Base-by-base conservation (phyloP, 306 rosid genomes). In the Luffa acutangula region DNA sequence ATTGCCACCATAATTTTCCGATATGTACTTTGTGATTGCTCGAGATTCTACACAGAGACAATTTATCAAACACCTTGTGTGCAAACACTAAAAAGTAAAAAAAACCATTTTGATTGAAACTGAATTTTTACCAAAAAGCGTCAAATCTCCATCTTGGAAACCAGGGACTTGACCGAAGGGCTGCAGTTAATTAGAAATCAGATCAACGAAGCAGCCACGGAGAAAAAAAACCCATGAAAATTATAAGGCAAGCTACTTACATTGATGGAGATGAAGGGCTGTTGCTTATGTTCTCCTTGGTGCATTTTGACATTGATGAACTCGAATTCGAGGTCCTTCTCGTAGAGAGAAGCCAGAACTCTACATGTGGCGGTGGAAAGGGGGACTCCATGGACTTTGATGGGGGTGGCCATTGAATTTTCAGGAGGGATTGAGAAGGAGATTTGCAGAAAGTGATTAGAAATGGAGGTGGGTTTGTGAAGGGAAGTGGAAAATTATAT, bases 151-250 rank as follows among this genome's bases (percentile, higher is more conserved):
- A 75, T 89, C 89, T 86, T 91, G 90, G 52, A 89, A 85, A 0
- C 85, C 97, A 14, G 98, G 97, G 83, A 93, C 83, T 84, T 88
- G 93, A 76, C 97, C 94, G 80, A 91, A 91, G 43, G 98, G 98
- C 97, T 92, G 87, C 31, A 25, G 1, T 25, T 25, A 25, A 25
- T 25, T 25, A 25, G 31, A 80, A 64, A 64, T 64, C 60, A 56
- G n/a, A 56, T 56, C 60, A 56, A 56, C 31, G 31, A 21, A n/a
- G 3, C 6, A 0, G 37, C n/a, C 12, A 21, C 1, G 18, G 59
- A 42, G 31, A 25, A 1, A 25, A 25, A 65, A n/a, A 70, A 20
- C 15, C 52, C 42, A n/a, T 2, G 13, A 41, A 51, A 3, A 80
- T 58, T 34, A 18, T 34, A 18, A 17, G 36, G 11, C 25, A 10